Conservation (phyloP, 768 basidiomycete species). For the Russula sp. region DNA sequence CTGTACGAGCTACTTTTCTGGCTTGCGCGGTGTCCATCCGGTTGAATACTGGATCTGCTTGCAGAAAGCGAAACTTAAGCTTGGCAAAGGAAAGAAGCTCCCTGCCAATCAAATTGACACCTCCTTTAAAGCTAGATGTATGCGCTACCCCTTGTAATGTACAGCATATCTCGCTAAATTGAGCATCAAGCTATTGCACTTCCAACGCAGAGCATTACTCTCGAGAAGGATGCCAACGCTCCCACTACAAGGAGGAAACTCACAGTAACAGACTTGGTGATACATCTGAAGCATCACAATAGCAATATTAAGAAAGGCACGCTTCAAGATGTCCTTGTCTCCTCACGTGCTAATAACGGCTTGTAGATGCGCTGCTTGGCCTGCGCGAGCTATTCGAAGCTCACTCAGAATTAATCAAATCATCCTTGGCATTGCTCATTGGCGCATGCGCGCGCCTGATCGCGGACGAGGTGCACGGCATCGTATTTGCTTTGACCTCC, state of each 20-base stretch:
- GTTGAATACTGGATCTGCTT: background rate
- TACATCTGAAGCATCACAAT: conserved; percentile 81
- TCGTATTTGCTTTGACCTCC: background rate
- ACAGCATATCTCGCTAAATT: background rate
- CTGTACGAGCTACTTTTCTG: conserved; percentile 38
- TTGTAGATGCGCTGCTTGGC: conserved; percentile 64
- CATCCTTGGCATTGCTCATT: conserved; percentile 50
- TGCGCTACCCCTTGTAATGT: conserved; percentile 12
- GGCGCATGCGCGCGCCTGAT: conserved; percentile 64
- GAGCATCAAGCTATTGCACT: conserved; percentile 69
- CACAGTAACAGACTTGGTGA: conserved; percentile 68
- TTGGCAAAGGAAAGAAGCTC: conserved; percentile 87
- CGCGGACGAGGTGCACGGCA: conserved; percentile 64
- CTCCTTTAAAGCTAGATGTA: conserved; percentile 91
- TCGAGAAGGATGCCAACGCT: conserved; percentile 45
- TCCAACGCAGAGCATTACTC: conserved; percentile 73
- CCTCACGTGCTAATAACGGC: background rate
- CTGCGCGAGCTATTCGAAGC: conserved; percentile 64
- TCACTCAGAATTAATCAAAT: conserved; percentile 49
- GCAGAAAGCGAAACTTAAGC: conserved; percentile 94
- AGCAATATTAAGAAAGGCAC: conserved; percentile 64
- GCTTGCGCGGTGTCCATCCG: background rate
- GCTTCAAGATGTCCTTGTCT: conserved; percentile 16
- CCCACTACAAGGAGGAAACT: conserved; percentile 76
- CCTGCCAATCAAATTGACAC: conserved; percentile 89